phyloP scores from a whole-genome alignment of 2,329 filamentous ascomycete species.

The Fulvia fulva region DNA sequence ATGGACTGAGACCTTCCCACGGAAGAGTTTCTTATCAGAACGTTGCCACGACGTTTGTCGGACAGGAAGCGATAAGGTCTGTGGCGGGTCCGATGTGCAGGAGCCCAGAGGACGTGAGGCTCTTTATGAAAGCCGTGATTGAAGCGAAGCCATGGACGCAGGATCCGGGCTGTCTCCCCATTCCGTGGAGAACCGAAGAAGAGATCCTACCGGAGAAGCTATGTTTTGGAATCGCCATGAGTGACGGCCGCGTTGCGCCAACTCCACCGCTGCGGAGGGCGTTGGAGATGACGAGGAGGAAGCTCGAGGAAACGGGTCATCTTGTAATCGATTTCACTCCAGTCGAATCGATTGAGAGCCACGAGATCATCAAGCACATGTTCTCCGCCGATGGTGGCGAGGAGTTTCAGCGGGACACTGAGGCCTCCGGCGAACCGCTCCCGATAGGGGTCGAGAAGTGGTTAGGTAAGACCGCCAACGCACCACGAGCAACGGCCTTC shows the following conservation, averaged over 20 bases:
- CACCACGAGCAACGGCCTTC: conserved; percentile 7
- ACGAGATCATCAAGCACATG: conserved; percentile 11
- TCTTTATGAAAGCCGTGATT: conserved; percentile 12
- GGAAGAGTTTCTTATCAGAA: conserved; percentile 41
- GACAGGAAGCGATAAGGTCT: conserved; percentile 37
- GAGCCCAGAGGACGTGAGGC: conserved; percentile 6
- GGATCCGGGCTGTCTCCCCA: conserved; percentile 11
- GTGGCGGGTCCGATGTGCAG: conserved; percentile 14
- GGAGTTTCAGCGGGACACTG: conserved; percentile 14
- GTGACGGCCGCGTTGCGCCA: conserved; percentile 4
- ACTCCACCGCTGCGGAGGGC: conserved; percentile 12
- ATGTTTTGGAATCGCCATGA: conserved; percentile 12
- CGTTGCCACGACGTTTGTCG: conserved; percentile 37
- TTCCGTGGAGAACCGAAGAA: conserved; percentile 9
- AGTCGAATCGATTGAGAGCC: conserved; percentile 11
- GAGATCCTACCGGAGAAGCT: conserved; percentile 8
- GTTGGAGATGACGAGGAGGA: conserved; percentile 6
- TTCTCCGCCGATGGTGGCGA: conserved; percentile 15
- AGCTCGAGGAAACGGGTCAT: conserved; percentile 13
- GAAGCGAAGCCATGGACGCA: conserved; percentile 8
- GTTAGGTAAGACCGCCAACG: conserved; percentile 11
- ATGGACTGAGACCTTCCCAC: conserved; percentile 33
- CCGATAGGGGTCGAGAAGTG: conserved; percentile 7
- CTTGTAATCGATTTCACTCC: conserved; percentile 14
- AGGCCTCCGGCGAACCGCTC: conserved; percentile 12